phyloP scores from a whole-genome alignment of 306 rosid species.

The Quercus ilex region DNA sequence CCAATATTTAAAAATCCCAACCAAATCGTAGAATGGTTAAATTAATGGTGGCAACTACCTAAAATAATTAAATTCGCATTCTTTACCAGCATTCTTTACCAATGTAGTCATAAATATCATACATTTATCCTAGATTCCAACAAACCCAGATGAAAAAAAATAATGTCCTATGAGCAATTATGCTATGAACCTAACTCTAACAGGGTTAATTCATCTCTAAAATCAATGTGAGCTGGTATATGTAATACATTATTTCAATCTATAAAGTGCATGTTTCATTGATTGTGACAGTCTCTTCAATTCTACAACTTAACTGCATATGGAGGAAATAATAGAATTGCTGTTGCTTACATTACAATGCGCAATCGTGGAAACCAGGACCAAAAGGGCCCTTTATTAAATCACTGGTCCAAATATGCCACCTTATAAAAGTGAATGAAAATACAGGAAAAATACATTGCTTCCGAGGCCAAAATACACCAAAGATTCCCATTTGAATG shows the following conservation, averaged over 20 bases:
- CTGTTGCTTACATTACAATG: conserved; percentile 16
- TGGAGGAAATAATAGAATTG: too few species aligned
- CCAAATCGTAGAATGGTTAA: not conserved
- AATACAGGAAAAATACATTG: conserved; percentile 10
- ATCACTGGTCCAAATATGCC: too few species aligned
- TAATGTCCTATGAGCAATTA: too few species aligned
- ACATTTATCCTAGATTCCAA: not conserved
- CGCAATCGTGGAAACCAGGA: conserved; percentile 9
- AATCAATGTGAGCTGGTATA: not conserved
- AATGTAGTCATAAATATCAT: too few species aligned
- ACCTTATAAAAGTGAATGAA: conserved; percentile 3
- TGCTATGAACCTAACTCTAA: too few species aligned
- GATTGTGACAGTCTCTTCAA: not conserved
- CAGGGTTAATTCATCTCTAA: too few species aligned
- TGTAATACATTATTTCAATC: not conserved
- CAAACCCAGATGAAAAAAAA: conserved; percentile 1
- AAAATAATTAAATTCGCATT: too few species aligned
- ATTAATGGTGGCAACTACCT: not conserved
- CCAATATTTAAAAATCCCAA: not conserved
- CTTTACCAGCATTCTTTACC: too few species aligned
- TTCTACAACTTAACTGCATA: too few species aligned
- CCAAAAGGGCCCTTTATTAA: not conserved
- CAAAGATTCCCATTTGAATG: conserved; percentile 18
- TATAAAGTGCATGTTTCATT: not conserved
- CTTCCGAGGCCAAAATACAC: conserved; percentile 23